Evolutionary conservation across 139 green algal genomes (phyloP).

Genomic region (Chlorella vulgaris): DNA sequence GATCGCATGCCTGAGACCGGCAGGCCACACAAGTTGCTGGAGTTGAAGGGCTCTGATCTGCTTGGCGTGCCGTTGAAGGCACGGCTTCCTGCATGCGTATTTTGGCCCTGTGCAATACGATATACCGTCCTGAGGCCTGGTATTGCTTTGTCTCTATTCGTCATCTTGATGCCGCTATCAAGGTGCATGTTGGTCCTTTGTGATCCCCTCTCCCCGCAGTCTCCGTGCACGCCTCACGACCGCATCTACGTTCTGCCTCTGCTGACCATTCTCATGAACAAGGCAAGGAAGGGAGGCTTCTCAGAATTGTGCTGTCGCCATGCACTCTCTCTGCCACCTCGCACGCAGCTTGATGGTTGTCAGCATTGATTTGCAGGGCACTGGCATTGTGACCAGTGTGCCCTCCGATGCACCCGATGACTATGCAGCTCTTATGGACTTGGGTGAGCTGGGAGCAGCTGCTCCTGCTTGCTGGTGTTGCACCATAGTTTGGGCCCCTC

Average conservation of each 20-base stretch:
- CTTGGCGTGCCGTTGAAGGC: slow-evolving; percentile 85
- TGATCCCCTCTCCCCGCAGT: slow-evolving; percentile 29
- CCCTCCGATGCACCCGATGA: slow-evolving; percentile 96
- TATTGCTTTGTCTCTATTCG: too few species aligned
- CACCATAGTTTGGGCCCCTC: not conserved
- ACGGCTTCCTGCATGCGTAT: not conserved
- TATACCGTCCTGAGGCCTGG: too few species aligned
- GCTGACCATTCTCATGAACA: slow-evolving; percentile 97
- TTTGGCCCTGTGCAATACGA: too few species aligned
- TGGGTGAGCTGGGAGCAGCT: not conserved
- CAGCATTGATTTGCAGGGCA: slow-evolving; percentile 61
- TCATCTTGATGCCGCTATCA: not conserved
- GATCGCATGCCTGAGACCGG: slow-evolving; percentile 68
- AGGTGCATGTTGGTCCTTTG: not conserved
- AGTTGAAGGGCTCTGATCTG: slow-evolving; percentile 91
- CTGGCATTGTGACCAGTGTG: slow-evolving; percentile 96
- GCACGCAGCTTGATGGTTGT: too few species aligned
- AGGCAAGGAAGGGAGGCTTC: slow-evolving; percentile 44
- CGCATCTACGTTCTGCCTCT: slow-evolving; percentile 95
- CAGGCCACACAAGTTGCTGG: slow-evolving; percentile 76
- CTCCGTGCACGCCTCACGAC: slow-evolving; percentile 71
- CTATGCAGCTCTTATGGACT: slow-evolving; percentile 75
- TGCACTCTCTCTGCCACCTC: not conserved
- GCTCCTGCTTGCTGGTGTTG: not conserved
- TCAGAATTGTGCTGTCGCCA: not conserved